These are phyloP conservation scores for Raffaelea arxii DNA, from an alignment of 2,329 filamentous ascomycete species.

Conservation along the genomic window DNA sequence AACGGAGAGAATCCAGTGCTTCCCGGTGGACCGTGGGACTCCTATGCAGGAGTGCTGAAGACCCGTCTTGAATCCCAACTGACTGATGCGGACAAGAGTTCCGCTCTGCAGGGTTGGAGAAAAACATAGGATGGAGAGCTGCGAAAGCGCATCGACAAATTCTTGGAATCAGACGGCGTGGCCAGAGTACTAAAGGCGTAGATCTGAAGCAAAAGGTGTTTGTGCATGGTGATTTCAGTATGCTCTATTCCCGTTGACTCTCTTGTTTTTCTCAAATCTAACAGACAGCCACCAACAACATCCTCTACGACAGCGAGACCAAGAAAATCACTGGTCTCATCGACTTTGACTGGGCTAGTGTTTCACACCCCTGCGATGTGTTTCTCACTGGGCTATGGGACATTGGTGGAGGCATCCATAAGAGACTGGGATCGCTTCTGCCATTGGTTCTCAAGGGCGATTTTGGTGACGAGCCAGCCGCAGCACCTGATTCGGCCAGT, in stretches of 20 bases:
- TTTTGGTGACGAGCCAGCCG: background rate
- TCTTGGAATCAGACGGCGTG: background rate
- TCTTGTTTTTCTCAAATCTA: too few species aligned
- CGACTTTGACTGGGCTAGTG: slow-evolving; percentile 18
- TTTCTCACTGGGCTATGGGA: slow-evolving; percentile 16
- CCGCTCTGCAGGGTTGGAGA: slow-evolving; percentile 15
- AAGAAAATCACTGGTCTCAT: slow-evolving; percentile 16
- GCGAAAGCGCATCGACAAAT: slow-evolving; percentile 3
- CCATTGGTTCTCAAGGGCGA: background rate
- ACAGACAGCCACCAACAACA: slow-evolving; percentile 17
- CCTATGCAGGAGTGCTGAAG: slow-evolving; percentile 12
- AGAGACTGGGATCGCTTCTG: background rate
- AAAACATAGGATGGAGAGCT: slow-evolving; percentile 9
- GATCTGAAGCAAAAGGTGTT: slow-evolving; percentile 10
- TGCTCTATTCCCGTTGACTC: slow-evolving; percentile 5
- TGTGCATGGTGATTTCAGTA: slow-evolving; percentile 20
- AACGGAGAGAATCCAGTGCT: slow-evolving; percentile 10
- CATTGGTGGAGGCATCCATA: slow-evolving; percentile 9
- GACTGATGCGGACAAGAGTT: slow-evolving; percentile 6
- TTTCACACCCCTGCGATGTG: slow-evolving; percentile 17
- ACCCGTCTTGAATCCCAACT: slow-evolving; percentile 8
- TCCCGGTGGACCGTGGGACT: slow-evolving; percentile 10
- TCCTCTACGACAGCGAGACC: slow-evolving; percentile 15
- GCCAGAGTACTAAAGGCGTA: slow-evolving; percentile 12
- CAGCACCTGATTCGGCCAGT: too few species aligned